Conservation (phyloP, 768 basidiomycete genomes). For the Trametes punicea region DNA sequence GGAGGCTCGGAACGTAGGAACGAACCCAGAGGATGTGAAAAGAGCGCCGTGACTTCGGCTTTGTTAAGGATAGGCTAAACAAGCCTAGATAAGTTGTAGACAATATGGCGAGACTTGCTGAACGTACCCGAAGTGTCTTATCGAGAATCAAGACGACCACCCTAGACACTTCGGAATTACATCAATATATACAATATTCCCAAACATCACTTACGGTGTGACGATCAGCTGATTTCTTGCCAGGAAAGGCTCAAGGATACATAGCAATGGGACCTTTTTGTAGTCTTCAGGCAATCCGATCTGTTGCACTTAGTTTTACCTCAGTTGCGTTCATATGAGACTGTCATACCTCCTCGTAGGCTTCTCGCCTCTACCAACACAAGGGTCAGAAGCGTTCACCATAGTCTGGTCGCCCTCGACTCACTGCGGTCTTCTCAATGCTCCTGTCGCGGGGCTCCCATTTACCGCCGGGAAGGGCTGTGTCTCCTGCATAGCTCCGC, state of each 20-base stretch:
- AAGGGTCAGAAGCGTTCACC: background rate
- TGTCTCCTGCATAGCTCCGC: constrained; percentile 81
- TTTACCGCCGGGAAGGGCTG: constrained; percentile 84
- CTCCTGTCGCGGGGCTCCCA: constrained; percentile 64
- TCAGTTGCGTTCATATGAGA: background rate
- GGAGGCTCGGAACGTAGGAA: constrained; percentile 65
- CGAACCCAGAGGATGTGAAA: constrained; percentile 78
- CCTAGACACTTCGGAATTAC: constrained; percentile 35
- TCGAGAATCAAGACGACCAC: constrained; percentile 86
- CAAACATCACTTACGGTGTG: constrained; percentile 62
- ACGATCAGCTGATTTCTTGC: constrained; percentile 71
- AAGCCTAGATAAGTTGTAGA: background rate
- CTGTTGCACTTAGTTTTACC: constrained; percentile 37
- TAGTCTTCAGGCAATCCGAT: constrained; percentile 78
- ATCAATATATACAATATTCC: background rate
- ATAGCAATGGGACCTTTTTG: constrained; percentile 68
- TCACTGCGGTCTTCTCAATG: constrained; percentile 78
- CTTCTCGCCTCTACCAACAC: constrained; percentile 87
- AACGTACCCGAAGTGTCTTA: constrained; percentile 61
- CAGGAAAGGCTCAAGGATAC: constrained; percentile 76
- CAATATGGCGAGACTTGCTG: background rate
- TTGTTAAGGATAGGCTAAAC: constrained; percentile 73
- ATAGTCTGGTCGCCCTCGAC: constrained; percentile 20
- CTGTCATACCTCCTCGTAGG: constrained; percentile 76
- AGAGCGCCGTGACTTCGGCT: constrained; percentile 75